A percentile compares a stretch with the other conserved stretches of the same genome.
Evolutionary conservation across 2,329 filamentous ascomycete genomes (phyloP).

Genomic region (Apiospora arundinis): DNA sequence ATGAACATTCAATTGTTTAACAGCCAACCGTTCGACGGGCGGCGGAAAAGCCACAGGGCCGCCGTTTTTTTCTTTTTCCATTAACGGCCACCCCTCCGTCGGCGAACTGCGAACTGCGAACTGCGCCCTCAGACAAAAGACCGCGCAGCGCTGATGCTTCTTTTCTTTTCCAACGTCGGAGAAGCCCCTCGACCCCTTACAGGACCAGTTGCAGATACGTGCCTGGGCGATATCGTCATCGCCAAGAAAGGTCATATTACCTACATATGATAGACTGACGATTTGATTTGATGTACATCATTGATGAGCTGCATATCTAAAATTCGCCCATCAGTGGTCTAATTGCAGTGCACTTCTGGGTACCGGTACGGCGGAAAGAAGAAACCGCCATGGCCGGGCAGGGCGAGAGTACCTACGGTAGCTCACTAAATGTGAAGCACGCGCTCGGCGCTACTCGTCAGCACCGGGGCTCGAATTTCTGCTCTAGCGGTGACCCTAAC

Average conservation of each 20-base stretch:
- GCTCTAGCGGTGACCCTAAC: constrained; percentile 10
- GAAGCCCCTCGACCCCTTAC: background rate
- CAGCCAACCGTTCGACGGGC: background rate
- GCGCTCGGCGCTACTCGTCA: constrained; percentile 16
- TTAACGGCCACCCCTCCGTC: background rate
- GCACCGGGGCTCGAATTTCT: background rate
- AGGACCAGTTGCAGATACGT: background rate
- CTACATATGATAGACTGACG: too few species aligned
- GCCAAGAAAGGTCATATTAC: background rate
- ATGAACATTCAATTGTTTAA: background rate
- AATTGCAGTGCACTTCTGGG: background rate
- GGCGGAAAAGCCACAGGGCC: background rate
- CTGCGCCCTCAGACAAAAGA: too few species aligned
- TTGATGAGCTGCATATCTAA: background rate
- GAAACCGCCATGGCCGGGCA: background rate
- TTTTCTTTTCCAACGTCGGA: background rate
- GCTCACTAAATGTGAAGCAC: constrained; percentile 12
- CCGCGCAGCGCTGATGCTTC: background rate
- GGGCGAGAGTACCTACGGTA: background rate
- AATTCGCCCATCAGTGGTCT: background rate
- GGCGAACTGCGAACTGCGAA: too few species aligned
- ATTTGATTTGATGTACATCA: too few species aligned
- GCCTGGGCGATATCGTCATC: background rate
- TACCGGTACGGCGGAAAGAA: background rate
- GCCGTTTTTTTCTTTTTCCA: background rate